These are phyloP conservation scores for Elsinoe australis DNA, from an alignment of 2,329 filamentous ascomycete species.

Conservation along the genomic window DNA sequence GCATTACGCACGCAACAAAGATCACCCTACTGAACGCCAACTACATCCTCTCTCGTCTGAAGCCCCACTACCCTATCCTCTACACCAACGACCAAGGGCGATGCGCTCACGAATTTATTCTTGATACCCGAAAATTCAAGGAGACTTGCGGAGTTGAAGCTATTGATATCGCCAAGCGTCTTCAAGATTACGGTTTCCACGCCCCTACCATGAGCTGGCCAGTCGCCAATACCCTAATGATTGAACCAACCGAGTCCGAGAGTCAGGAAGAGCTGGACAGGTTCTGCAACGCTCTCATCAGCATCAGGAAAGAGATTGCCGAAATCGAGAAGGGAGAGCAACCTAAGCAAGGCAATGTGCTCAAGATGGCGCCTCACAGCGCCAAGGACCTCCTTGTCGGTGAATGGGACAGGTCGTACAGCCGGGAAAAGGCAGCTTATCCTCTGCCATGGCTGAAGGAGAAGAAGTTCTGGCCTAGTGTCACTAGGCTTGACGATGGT, in stretches of 20 bases:
- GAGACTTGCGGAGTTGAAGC: slow-evolving; percentile 77
- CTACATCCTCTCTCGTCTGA: slow-evolving; percentile 84
- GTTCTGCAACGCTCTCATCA: slow-evolving; percentile 83
- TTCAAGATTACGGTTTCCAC: slow-evolving; percentile 97
- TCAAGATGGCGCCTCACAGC: slow-evolving; percentile 84
- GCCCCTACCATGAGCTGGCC: slow-evolving; percentile 97
- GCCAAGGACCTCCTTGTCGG: slow-evolving; percentile 68
- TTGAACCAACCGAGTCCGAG: slow-evolving; percentile 93
- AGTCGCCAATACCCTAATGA: slow-evolving; percentile 92
- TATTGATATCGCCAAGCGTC: slow-evolving; percentile 90
- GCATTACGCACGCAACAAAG: slow-evolving; percentile 82
- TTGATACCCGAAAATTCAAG: slow-evolving; percentile 79
- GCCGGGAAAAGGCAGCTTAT: slow-evolving; percentile 75
- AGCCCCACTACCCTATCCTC: slow-evolving; percentile 80
- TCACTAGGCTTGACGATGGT: slow-evolving; percentile 83
- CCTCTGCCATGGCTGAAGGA: slow-evolving; percentile 73
- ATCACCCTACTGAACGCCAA: slow-evolving; percentile 93
- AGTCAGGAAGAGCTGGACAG: slow-evolving; percentile 86
- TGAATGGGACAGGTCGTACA: slow-evolving; percentile 79
- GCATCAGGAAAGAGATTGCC: slow-evolving; percentile 76
- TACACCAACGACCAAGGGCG: slow-evolving; percentile 84
- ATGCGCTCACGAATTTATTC: slow-evolving; percentile 95
- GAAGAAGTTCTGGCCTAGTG: slow-evolving; percentile 97
- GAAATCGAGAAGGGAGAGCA: slow-evolving; percentile 72
- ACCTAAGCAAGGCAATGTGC: slow-evolving; percentile 68